Evolutionary conservation across 148 eudicot species (phyloP).

Genomic region (Fagopyrum homotropicum): DNA sequence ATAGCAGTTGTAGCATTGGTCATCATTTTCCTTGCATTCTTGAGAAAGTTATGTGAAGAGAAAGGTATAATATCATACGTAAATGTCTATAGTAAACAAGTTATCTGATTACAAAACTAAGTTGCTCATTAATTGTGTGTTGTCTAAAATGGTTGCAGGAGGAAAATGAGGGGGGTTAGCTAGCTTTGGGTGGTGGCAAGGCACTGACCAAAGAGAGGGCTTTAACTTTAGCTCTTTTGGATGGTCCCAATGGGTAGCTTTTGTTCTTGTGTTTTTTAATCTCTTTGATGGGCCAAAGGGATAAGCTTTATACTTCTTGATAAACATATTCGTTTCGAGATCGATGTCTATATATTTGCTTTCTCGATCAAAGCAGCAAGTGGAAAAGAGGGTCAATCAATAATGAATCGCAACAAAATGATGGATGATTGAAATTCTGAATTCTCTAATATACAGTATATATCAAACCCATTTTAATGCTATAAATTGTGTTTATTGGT

Average conservation of each 20-base stretch:
- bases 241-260: neutral
- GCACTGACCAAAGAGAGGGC: neutral
- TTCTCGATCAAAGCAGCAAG: neutral
- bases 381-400: neutral
- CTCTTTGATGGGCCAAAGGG: slow-evolving; percentile 7
- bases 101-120: too few species aligned
- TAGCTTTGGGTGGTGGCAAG: neutral
- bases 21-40: slow-evolving; percentile 35
- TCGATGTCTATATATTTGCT: neutral
- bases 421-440: neutral
- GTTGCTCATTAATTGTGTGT: too few species aligned
- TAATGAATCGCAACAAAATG: neutral
- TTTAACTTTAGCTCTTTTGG: neutral
- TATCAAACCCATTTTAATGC: too few species aligned
- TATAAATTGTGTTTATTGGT: too few species aligned
- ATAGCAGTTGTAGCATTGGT: slow-evolving; percentile 48
- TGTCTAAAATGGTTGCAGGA: neutral
- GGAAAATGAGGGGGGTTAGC: neutral
- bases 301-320: slow-evolving; percentile 5
- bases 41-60: slow-evolving; percentile 31
- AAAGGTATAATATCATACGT: slow-evolving; percentile 28
- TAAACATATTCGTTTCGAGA: neutral
- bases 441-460: too few species aligned
- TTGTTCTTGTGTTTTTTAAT: neutral
- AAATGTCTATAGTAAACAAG: neutral